Percentiles rank a stretch among this genome's conserved stretches.
phyloP scores from a whole-genome alignment of 805 yeast genomes.

The Torulaspora indica region DNA sequence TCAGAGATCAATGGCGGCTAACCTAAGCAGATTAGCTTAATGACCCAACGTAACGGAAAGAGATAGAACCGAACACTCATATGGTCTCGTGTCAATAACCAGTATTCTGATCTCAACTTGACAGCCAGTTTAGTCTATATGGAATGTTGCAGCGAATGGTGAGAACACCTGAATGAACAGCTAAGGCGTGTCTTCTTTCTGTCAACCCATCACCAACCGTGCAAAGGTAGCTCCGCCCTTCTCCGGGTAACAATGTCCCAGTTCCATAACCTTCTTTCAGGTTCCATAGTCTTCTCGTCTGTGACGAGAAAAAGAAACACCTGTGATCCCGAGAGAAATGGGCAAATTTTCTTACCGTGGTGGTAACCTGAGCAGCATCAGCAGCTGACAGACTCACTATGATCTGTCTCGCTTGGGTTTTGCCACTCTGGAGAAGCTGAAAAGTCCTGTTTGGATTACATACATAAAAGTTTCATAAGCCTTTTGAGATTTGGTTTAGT shows the following conservation, averaged over 20 bases:
- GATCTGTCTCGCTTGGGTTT: not conserved
- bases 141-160: too few species aligned
- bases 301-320: not conserved
- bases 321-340: not conserved
- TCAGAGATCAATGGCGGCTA: not conserved
- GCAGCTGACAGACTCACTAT: not conserved
- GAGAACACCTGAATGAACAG: too few species aligned
- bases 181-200: too few species aligned
- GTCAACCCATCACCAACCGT: too few species aligned
- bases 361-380: not conserved
- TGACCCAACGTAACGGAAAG: too few species aligned
- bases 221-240: too few species aligned
- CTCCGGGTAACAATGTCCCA: not conserved
- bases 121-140: too few species aligned
- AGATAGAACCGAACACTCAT: too few species aligned
- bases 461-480: too few species aligned
- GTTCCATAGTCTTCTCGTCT: not conserved
- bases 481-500: too few species aligned
- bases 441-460: not conserved
- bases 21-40: not conserved
- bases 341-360: not conserved
- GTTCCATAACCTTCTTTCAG: not conserved
- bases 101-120: too few species aligned
- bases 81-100: too few species aligned
- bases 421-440: slow-evolving; percentile 3